These are phyloP conservation scores for Bifiguratus adelaidae DNA, from an alignment of 192 early-diverging fungal genomes.

Conservation along the genomic window DNA sequence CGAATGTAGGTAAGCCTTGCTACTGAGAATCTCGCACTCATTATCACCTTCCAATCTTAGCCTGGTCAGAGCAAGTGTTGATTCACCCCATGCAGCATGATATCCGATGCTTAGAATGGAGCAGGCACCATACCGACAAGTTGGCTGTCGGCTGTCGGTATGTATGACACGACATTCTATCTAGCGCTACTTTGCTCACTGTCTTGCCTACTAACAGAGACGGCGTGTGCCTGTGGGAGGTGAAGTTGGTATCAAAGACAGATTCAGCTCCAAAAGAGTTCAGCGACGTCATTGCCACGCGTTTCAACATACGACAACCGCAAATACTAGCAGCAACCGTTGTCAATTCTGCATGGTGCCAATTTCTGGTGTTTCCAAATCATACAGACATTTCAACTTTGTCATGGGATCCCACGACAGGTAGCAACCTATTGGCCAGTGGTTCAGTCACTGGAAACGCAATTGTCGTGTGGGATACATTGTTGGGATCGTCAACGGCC, in stretches of 20 bases:
- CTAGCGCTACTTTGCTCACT: background rate
- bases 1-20: constrained; percentile 31
- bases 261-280: no score
- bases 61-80: constrained; percentile 26
- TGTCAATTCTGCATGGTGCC: no score
- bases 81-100: constrained; percentile 22
- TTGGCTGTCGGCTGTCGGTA: constrained; percentile 40
- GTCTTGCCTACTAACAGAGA: constrained; percentile 5
- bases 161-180: background rate
- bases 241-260: no score
- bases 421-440: constrained; percentile 29
- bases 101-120: constrained; percentile 43
- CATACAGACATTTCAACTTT: constrained; percentile 23
- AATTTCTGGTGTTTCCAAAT: constrained; percentile 18
- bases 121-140: constrained; percentile 10
- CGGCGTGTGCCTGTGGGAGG: constrained; percentile 40
- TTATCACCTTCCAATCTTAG: background rate
- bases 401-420: constrained; percentile 36
- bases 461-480: constrained; percentile 34
- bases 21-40: background rate
- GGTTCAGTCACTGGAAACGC: constrained; percentile 16
- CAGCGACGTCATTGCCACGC: no score
- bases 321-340: no score
- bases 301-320: no score
- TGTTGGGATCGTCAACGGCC: constrained; percentile 14